Conservation (phyloP, 441 rosid genomes). For the Dalechampia spathulata region DNA sequence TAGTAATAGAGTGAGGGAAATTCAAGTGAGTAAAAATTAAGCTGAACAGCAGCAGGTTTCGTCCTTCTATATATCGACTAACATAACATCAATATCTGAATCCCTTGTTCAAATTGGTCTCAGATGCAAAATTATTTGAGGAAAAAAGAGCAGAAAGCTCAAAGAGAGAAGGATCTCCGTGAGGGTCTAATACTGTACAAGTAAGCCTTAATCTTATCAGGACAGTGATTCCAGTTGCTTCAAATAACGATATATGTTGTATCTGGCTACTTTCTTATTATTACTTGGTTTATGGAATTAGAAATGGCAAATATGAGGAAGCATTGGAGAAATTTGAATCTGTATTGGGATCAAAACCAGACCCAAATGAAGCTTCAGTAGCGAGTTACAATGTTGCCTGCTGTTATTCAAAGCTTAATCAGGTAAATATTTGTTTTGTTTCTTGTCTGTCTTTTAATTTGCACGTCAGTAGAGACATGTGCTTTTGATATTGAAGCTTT, state of each 20-base stretch:
- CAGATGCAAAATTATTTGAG: constrained; percentile 77
- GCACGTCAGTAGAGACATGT: too few species aligned
- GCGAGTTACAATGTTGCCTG: constrained; percentile 97
- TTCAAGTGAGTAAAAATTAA: constrained; percentile 66
- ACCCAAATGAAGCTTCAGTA: constrained; percentile 65
- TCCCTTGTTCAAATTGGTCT: too few species aligned
- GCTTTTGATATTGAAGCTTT: too few species aligned
- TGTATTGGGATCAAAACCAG: constrained; percentile 83
- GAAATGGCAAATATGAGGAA: constrained; percentile 75
- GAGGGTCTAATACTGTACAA: constrained; percentile 72
- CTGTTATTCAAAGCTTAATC: constrained; percentile 87
- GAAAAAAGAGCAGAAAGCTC: constrained; percentile 71
- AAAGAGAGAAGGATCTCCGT: constrained; percentile 69
- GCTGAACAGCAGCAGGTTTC: too few species aligned
- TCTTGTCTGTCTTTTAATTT: too few species aligned
- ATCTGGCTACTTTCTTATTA: too few species aligned
- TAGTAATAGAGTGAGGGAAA: constrained; percentile 75
- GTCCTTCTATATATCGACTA: too few species aligned
- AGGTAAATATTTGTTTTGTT: constrained; percentile 49
- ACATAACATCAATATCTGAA: too few species aligned
- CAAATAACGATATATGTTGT: too few species aligned
- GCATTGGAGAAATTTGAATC: constrained; percentile 90
- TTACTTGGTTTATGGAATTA: constrained; percentile 18
- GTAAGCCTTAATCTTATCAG: too few species aligned
- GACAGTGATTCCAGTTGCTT: too few species aligned